A percentile compares a stretch with the other conserved stretches of the same genome.
Conservation (phyloP, 805 yeast species). For the Candida maris region DNA sequence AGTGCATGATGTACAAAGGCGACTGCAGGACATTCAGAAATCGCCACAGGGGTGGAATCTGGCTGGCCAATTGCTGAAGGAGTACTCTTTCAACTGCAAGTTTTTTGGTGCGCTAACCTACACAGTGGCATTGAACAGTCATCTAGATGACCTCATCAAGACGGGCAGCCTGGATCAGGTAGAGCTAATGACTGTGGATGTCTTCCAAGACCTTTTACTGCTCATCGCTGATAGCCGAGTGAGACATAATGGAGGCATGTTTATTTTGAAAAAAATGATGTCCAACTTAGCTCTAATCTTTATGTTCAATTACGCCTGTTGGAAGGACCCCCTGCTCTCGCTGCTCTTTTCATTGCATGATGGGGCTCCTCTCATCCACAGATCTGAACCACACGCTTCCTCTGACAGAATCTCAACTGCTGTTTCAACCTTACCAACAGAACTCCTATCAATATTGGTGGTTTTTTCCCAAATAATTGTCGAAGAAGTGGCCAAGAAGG, state of each 20-base stretch:
- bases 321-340: conserved; percentile 40
- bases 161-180: conserved; percentile 7
- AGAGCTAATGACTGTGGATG: conserved; percentile 4
- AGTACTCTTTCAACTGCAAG: conserved; percentile 45
- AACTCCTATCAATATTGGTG: conserved; percentile 18
- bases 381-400: not conserved
- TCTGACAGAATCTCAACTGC: conserved; percentile 3
- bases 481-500: conserved; percentile 47
- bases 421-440: conserved; percentile 4
- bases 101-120: conserved; percentile 83
- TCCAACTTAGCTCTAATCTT: conserved; percentile 51
- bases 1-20: conserved; percentile 45
- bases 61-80: conserved; percentile 50
- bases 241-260: conserved; percentile 22
- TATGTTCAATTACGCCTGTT: conserved; percentile 34
- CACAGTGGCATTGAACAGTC: conserved; percentile 53
- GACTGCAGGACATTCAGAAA: conserved; percentile 57
- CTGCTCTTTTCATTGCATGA: conserved; percentile 16
- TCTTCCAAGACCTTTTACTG: conserved; percentile 13
- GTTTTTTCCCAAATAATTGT: conserved; percentile 43
- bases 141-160: conserved; percentile 6
- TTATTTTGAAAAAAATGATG: conserved; percentile 57
- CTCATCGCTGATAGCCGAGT: conserved; percentile 15
- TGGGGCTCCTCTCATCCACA: conserved; percentile 3
- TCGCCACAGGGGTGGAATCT: conserved; percentile 52